A percentile compares a stretch with the other conserved stretches of the same genome.
Conservation (phyloP, 176 grass and related monocot genomes). For the Thinopyrum elongatum region DNA sequence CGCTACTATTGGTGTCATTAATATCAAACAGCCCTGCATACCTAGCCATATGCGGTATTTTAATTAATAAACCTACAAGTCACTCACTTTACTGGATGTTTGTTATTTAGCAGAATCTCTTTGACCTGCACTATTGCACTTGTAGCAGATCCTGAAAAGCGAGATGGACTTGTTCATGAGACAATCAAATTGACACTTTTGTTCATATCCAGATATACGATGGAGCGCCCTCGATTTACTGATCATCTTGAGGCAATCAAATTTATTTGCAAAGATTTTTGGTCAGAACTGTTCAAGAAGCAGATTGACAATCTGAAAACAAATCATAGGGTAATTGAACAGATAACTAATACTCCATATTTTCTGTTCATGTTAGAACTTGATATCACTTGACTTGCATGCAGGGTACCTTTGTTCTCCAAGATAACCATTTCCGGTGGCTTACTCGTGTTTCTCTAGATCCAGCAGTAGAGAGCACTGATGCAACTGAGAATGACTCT, state of each 20-base stretch:
- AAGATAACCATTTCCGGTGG: constrained; percentile 89
- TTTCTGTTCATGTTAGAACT: neutral
- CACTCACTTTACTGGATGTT: neutral
- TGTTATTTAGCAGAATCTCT: constrained; percentile 16
- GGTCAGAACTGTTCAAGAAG: constrained; percentile 95
- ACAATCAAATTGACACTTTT: constrained; percentile 4
- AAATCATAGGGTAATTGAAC: constrained; percentile 84
- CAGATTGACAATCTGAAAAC: constrained; percentile 98
- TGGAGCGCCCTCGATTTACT: constrained; percentile 86
- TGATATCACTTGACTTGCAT: constrained; percentile 25
- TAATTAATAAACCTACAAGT: neutral
- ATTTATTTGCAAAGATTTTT: constrained; percentile 99
- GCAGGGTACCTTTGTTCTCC: constrained; percentile 96
- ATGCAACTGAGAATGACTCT: constrained; percentile 57
- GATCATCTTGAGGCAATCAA: constrained; percentile 98
- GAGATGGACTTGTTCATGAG: neutral
- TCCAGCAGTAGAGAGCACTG: constrained; percentile 45
- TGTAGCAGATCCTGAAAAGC: neutral
- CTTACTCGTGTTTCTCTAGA: constrained; percentile 78
- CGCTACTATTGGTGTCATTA: neutral
- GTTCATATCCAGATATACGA: constrained; percentile 67
- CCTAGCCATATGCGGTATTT: neutral
- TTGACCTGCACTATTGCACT: neutral
- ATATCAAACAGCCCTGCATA: neutral
- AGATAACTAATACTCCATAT: neutral